Base-by-base conservation (phyloP, 2,329 filamentous ascomycete species). In the Fusarium ambrosium region DNA sequence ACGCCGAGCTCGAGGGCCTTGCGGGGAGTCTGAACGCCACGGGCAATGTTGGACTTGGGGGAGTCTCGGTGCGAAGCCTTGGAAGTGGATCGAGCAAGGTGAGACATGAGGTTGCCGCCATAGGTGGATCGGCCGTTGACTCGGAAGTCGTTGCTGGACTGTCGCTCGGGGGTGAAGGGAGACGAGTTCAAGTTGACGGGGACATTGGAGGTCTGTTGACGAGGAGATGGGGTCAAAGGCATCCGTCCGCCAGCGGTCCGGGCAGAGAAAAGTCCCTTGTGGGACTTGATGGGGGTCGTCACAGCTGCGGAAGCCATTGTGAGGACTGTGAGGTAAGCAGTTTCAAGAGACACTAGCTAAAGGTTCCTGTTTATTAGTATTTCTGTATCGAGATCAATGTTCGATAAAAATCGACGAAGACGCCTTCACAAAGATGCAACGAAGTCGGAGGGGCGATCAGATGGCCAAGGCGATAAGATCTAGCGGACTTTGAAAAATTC, bases 11-110 rank as follows among this genome's bases (percentile, higher is more conserved):
- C 96, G 43, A 98, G 89, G 56, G 88, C 89, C 83, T 93, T 94
- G 80, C 94, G 93, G 22, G 96, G 95, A 51, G 94, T 95, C 68
- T 92, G 89, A 66, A 91, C 90, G 48, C 86, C 86, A 75, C 92
- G 91, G 76, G 93, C 94, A 83, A 98, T 98, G 88, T 98, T 98
- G 69, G 95, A 98, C 88, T 98, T 98, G 82, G 95, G 95, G 3
- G 96, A 98, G 82, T 97, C 94, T 61, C 94, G 93, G 83, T 94
- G 92, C 45, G 90, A 87, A 45, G 88, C 86, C 86, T 92, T 93
- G 72, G 91, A 89, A 70, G 84, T 85, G 3, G 89, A 92, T 80
- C 93, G 93, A 72, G 93, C 89, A 80, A 98, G 93, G 81, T 95
- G 93, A 70, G 94, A 89, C 74, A 94, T 90, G 68, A 97, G 87